Conservation (phyloP, 306 rosid species). For the Cucurbita argyrosperma region DNA sequence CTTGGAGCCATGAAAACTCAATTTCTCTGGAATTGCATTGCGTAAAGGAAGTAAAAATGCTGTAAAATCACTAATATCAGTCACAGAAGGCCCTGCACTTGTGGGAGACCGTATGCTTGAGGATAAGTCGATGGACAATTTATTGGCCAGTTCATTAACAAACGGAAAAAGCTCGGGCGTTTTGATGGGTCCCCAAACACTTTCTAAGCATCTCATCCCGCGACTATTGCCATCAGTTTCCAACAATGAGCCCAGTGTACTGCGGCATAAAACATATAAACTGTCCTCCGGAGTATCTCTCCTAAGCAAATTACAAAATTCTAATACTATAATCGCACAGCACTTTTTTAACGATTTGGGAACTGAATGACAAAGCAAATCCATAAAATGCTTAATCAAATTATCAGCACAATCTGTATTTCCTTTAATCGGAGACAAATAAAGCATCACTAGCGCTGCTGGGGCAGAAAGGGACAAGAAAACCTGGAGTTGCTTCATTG, state of each 20-base stretch:
- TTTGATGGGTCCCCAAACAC: conserved; percentile 11
- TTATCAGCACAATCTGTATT: conserved; percentile 26
- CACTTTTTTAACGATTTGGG: conserved; percentile 17
- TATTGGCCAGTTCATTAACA: conserved; percentile 31
- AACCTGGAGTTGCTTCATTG: conserved; percentile 37
- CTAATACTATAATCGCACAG: conserved; percentile 31
- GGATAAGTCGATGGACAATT: conserved; percentile 32
- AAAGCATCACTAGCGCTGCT: conserved; percentile 34
- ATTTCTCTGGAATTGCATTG: conserved; percentile 2
- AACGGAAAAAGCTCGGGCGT: conserved; percentile 33
- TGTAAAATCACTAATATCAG: conserved; percentile 36
- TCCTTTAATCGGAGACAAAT: conserved; percentile 23
- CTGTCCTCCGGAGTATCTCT: conserved; percentile 25
- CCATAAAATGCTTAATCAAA: conserved; percentile 30
- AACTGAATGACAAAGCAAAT: conserved; percentile 4
- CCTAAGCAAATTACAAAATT: conserved; percentile 55
- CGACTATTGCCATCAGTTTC: conserved; percentile 9
- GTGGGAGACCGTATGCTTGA: conserved; percentile 28
- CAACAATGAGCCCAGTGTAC: conserved; percentile 30
- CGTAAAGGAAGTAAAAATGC: conserved; percentile 31
- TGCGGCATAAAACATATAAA: conserved; percentile 40
- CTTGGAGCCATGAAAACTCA: conserved; percentile 6
- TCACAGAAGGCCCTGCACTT: conserved; percentile 21
- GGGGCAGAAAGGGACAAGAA: conserved; percentile 39
- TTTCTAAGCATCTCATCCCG: conserved; percentile 5